A percentile compares a stretch with the other conserved stretches of the same genome.
phyloP scores from a whole-genome alignment of 2,329 filamentous ascomycete genomes.

The Talaromyces piceae region DNA sequence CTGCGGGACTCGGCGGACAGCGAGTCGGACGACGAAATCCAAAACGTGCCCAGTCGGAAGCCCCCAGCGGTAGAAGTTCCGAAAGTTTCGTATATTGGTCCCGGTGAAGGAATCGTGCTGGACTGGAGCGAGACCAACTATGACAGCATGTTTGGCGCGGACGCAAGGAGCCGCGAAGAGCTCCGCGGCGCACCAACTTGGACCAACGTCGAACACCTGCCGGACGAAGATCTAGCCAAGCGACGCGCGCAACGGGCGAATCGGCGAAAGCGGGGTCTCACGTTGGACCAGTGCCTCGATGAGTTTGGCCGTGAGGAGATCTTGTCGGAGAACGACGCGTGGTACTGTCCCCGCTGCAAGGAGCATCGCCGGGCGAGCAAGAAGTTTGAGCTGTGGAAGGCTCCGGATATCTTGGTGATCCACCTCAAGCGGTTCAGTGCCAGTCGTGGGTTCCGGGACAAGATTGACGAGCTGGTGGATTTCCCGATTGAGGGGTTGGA shows the following conservation, averaged over 20 bases:
- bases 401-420: slow-evolving; percentile 87
- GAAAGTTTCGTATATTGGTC: slow-evolving; percentile 61
- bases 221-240: slow-evolving; percentile 57
- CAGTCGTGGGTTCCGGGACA: slow-evolving; percentile 73
- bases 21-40: slow-evolving; percentile 15
- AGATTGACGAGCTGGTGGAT: slow-evolving; percentile 83
- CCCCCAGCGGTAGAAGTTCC: slow-evolving; percentile 20
- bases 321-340: slow-evolving; percentile 89
- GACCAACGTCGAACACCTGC: slow-evolving; percentile 44
- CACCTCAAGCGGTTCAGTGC: slow-evolving; percentile 95
- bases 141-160: slow-evolving; percentile 58
- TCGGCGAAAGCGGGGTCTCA: slow-evolving; percentile 68
- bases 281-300: slow-evolving; percentile 81
- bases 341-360: slow-evolving; percentile 96
- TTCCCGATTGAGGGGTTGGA: slow-evolving; percentile 87
- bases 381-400: slow-evolving; percentile 95
- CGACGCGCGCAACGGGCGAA: slow-evolving; percentile 56
- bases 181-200: slow-evolving; percentile 56
- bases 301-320: slow-evolving; percentile 94
- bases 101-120: slow-evolving; percentile 77
- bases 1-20: slow-evolving; percentile 10
- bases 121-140: slow-evolving; percentile 72
- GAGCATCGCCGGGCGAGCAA: slow-evolving; percentile 88
- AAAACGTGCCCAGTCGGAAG: slow-evolving; percentile 10
- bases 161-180: slow-evolving; percentile 38